These are phyloP conservation scores for Hortiboletus flavorubellus DNA, from an alignment of 768 basidiomycete species.

Conservation along the genomic window DNA sequence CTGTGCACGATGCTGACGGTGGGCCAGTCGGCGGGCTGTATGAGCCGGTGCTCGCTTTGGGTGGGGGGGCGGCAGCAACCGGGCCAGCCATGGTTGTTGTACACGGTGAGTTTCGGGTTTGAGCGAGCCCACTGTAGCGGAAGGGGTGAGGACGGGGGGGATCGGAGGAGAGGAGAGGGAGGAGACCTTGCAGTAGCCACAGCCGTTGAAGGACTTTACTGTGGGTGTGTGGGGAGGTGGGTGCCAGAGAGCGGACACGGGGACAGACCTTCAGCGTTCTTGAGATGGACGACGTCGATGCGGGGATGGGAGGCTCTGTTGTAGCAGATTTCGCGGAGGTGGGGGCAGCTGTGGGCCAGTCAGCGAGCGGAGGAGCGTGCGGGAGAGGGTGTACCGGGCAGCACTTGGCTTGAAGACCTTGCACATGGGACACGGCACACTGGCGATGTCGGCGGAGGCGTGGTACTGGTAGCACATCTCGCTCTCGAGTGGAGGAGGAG, in stretches of 20 bases:
- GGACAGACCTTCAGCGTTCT: conserved; percentile 79
- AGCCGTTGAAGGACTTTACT: conserved; percentile 83
- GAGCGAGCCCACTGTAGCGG: conserved; percentile 64
- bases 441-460: conserved; percentile 62
- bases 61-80: conserved; percentile 83
- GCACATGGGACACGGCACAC: conserved; percentile 78
- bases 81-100: conserved; percentile 79
- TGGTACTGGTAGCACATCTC: conserved; percentile 72
- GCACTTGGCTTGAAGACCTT: conserved; percentile 67
- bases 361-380: conserved; percentile 14
- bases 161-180: conserved; percentile 13
- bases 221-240: conserved; percentile 18
- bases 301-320: conserved; percentile 73
- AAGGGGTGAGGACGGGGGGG: conserved; percentile 26
- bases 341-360: conserved; percentile 59
- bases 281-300: conserved; percentile 73
- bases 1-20: conserved; percentile 74
- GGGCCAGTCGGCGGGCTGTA: conserved; percentile 76
- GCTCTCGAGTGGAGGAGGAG: conserved; percentile 19
- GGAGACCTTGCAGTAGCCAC: conserved; percentile 85
- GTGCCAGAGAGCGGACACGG: not conserved
- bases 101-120: conserved; percentile 53
- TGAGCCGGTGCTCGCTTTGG: conserved; percentile 53
- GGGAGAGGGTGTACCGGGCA: conserved; percentile 44
- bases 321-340: conserved; percentile 69